Evolutionary conservation across 1,284 basidiomycete species (phyloP).

Genomic region (Uromyces viciae-fabae): DNA sequence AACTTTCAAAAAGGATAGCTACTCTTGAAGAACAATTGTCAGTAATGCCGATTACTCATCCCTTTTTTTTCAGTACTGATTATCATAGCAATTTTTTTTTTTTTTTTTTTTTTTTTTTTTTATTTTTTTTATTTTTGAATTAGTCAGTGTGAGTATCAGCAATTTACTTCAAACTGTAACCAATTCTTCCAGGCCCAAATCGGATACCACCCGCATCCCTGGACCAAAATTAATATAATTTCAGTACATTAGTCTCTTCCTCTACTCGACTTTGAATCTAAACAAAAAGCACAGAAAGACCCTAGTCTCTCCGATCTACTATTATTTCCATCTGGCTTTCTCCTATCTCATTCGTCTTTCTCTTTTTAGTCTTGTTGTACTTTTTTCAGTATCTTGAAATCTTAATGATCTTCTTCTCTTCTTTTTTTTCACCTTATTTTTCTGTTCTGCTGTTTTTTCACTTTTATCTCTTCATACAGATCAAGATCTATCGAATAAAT

Average conservation of each 20-base stretch:
- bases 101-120: not conserved
- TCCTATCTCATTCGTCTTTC: not conserved
- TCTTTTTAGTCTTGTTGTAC: not conserved
- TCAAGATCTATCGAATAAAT: no score
- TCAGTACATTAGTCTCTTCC: not conserved
- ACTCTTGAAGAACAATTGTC: slow-evolving; percentile 41
- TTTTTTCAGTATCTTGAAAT: not conserved
- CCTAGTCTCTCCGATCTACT: not conserved
- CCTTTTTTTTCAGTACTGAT: not conserved
- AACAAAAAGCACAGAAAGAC: no score
- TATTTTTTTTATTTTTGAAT: not conserved
- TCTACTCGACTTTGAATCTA: no score
- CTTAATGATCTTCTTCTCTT: not conserved
- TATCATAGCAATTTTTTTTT: not conserved
- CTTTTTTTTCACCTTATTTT: not conserved
- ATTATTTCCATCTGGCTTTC: not conserved
- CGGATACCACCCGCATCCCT: slow-evolving; percentile 1
- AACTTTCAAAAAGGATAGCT: not conserved
- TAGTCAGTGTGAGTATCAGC: slow-evolving; percentile 38
- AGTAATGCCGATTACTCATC: not conserved
- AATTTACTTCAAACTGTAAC: slow-evolving; percentile 9
- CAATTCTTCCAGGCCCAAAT: not conserved
- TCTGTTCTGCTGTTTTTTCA: not conserved
- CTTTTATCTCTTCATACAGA: no score
- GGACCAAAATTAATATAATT: no score